Conservation (phyloP, 2,329 filamentous ascomycete species). For the Fusarium floridanum region DNA sequence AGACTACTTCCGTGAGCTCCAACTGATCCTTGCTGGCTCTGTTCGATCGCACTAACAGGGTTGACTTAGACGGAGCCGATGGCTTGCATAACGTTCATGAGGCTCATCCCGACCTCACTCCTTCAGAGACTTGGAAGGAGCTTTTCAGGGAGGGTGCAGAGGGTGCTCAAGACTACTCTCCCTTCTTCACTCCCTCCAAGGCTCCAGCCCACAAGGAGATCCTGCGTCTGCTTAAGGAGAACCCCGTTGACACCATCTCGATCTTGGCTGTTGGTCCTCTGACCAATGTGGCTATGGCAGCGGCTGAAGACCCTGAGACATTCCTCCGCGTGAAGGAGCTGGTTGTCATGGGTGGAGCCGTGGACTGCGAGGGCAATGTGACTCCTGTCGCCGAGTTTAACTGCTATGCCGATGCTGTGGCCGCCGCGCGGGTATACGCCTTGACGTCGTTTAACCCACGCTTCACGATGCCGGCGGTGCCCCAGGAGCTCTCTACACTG, state of each 20-base stretch:
- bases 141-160: constrained; percentile 65
- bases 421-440: constrained; percentile 81
- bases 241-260: constrained; percentile 86
- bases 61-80: constrained; percentile 75
- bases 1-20: constrained; percentile 85
- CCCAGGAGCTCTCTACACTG: constrained; percentile 63
- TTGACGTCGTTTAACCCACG: constrained; percentile 79
- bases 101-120: constrained; percentile 79
- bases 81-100: constrained; percentile 82
- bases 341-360: constrained; percentile 93
- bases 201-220: constrained; percentile 86
- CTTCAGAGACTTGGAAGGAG: constrained; percentile 79
- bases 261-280: constrained; percentile 91
- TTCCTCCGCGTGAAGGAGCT: constrained; percentile 92
- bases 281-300: constrained; percentile 93
- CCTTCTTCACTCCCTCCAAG: constrained; percentile 82
- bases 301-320: constrained; percentile 87
- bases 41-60: constrained; percentile 11
- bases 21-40: background rate
- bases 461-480: constrained; percentile 83
- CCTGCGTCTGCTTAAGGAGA: constrained; percentile 84
- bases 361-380: constrained; percentile 85
- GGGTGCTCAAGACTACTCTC: constrained; percentile 61
- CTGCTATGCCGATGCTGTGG: constrained; percentile 87
- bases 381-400: constrained; percentile 95